Conservation (phyloP, 2,329 filamentous ascomycete genomes). For the Fusarium burgessii region DNA sequence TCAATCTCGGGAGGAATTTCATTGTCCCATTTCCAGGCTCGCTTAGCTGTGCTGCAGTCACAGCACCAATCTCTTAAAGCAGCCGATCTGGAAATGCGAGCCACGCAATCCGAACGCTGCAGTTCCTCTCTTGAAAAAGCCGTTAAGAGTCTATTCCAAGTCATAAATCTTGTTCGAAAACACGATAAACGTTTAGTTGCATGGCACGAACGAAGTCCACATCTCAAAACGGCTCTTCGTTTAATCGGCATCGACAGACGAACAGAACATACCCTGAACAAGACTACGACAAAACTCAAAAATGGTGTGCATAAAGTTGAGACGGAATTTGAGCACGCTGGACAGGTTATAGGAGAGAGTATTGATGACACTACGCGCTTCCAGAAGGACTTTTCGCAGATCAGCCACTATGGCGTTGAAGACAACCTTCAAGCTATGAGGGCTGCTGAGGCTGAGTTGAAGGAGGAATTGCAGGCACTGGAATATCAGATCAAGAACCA, state of each 20-base stretch:
- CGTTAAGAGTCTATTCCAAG: neutral
- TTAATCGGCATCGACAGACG: neutral
- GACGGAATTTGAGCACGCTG: neutral
- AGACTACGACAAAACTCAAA: neutral
- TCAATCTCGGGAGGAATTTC: neutral
- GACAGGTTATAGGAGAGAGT: neutral
- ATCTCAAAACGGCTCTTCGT: neutral
- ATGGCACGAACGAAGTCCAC: constrained; percentile 1
- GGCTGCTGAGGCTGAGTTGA: neutral
- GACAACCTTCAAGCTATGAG: constrained; percentile 1
- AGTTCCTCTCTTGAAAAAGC: constrained; percentile 1
- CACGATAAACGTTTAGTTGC: neutral
- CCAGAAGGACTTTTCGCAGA: constrained; percentile 1
- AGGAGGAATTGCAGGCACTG: neutral
- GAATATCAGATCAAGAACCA: neutral
- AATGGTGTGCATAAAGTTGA: neutral
- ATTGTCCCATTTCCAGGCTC: neutral
- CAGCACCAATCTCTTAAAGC: neutral
- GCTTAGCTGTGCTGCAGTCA: neutral
- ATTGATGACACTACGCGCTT: neutral
- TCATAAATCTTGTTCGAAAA: neutral
- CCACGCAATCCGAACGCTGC: constrained; percentile 1
- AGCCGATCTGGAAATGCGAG: neutral
- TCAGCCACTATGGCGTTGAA: neutral
- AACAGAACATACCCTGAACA: neutral